These are phyloP conservation scores for Pseudogymnoascus sp. DNA, from an alignment of 2,329 filamentous ascomycete genomes.

Conservation along the genomic window DNA sequence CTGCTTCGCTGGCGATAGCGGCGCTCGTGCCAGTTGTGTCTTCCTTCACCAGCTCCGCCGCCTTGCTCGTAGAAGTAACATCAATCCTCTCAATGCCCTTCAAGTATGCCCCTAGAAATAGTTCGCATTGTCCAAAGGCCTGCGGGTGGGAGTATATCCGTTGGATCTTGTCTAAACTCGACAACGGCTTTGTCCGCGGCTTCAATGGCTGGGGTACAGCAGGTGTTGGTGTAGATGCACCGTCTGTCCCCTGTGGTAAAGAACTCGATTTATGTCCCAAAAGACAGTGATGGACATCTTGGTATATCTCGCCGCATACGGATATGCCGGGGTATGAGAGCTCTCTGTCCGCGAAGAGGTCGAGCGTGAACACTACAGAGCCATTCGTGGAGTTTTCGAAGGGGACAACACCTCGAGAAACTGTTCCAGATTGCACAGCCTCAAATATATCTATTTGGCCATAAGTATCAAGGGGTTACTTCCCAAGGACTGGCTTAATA, in stretches of 20 bases:
- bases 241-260: not conserved
- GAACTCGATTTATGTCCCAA: slow-evolving; percentile 42
- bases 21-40: slow-evolving; percentile 53
- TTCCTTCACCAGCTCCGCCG: slow-evolving; percentile 65
- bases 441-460: slow-evolving; percentile 61
- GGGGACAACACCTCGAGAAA: slow-evolving; percentile 72
- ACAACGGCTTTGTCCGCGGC: slow-evolving; percentile 39
- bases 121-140: slow-evolving; percentile 83
- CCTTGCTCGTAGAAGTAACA: slow-evolving; percentile 75
- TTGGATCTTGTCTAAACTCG: slow-evolving; percentile 52
- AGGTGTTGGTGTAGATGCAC: slow-evolving; percentile 42
- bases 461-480: slow-evolving; percentile 7
- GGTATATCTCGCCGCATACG: slow-evolving; percentile 76
- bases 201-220: slow-evolving; percentile 36
- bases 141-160: slow-evolving; percentile 90
- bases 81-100: slow-evolving; percentile 72
- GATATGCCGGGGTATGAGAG: slow-evolving; percentile 56
- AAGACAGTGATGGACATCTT: slow-evolving; percentile 82
- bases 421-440: slow-evolving; percentile 58
- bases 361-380: slow-evolving; percentile 80
- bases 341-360: slow-evolving; percentile 72
- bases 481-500: slow-evolving; percentile 13
- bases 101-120: slow-evolving; percentile 62
- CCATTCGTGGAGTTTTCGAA: slow-evolving; percentile 97
- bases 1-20: slow-evolving; percentile 69